Base-by-base conservation (phyloP, 2,329 filamentous ascomycete genomes). In the Aspergillus proliferans region DNA sequence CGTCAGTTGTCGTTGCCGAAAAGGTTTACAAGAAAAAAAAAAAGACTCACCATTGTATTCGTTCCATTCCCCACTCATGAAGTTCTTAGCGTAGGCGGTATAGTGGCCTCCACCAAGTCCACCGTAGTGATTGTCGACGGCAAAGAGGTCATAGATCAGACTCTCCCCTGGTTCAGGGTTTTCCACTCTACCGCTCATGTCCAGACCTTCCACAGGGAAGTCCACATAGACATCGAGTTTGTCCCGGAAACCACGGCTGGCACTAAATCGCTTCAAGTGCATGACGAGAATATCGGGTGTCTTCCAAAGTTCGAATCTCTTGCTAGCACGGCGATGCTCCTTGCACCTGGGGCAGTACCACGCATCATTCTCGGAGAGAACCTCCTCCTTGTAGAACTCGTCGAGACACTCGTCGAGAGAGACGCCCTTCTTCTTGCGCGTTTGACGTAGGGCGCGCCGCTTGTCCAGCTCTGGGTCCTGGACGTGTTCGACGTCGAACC, bases 311-410 rank as follows among this genome's bases (percentile, higher is more conserved):
- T 97, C 91, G 47, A 98, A 89, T 62, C 93, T 96, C 76, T 98
- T 98, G 71, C 86, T 91, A 18, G 93, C 93, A 52, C 89, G 85
- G 14, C 89, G 84, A 61, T 95, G 86, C 60, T 95, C 88, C 68
- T 97, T 97, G 78, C 93, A 98, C 26, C 89, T 83, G 49, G 89
- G 92, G 64, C 93, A 98, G 66, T 94, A 97, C 93, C 93, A 98
- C 52, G 89, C 92, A 66, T 98, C 94, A 63, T 94, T 87, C 66
- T 96, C 89, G 0, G 92, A 96, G 4, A 98, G 76, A 12, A 95
- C 84, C 70, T 98, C 93, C 52, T 91, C 87, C 65, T 92, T 92
- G 63, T 93, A 88, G 58, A 95, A 97, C 69, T 97, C 93, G 51
- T 91, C 86, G 47, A 98, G 80, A 64, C 93, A 98, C 59, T 96